A percentile compares a stretch with the other conserved stretches of the same genome.
Evolutionary conservation across 116 monocot genomes (phyloP).

Genomic region (Phalaenopsis hybrid): DNA sequence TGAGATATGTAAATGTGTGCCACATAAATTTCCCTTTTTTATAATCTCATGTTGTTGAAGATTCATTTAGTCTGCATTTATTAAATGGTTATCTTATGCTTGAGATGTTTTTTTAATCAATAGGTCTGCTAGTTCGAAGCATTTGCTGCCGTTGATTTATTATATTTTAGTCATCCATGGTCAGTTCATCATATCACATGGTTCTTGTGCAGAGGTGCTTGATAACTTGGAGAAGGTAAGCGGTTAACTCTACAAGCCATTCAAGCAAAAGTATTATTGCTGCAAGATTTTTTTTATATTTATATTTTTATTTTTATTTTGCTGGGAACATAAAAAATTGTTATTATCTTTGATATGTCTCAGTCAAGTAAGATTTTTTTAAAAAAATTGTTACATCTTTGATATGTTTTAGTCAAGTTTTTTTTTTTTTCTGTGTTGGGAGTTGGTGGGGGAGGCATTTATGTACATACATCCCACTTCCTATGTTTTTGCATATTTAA

Average conservation of each 20-base stretch:
- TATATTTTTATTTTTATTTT: no score
- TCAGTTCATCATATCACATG: slow-evolving; percentile 39
- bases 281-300: not conserved
- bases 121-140: slow-evolving; percentile 31
- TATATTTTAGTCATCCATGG: slow-evolving; percentile 45
- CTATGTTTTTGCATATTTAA: no score
- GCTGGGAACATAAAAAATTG: no score
- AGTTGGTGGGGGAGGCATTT: no score
- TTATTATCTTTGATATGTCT: no score
- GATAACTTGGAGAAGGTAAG: slow-evolving; percentile 42
- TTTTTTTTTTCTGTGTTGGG: no score
- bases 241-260: not conserved
- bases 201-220: slow-evolving; percentile 31
- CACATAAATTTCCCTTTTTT: not conserved
- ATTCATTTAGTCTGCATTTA: not conserved
- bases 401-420: no score
- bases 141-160: slow-evolving; percentile 52
- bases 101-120: slow-evolving; percentile 7
- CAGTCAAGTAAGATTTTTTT: no score
- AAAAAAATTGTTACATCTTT: no score
- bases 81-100: not conserved
- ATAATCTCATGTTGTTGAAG: not conserved
- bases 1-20: no score
- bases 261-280: not conserved
- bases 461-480: no score